Conservation (phyloP, 2,329 filamentous ascomycete species). For the Diaporthe amygdali region DNA sequence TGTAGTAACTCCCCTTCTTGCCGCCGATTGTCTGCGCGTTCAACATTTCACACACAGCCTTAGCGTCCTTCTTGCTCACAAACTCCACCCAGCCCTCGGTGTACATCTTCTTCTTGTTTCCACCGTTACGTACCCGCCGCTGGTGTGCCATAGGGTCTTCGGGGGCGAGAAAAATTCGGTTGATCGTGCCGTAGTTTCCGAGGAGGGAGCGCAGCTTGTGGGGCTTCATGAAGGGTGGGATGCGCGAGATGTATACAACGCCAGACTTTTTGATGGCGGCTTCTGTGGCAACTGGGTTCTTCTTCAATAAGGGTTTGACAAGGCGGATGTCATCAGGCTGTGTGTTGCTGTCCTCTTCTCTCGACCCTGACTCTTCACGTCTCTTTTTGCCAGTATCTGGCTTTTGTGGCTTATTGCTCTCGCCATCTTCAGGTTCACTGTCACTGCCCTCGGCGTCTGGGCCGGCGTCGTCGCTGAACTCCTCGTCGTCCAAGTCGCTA, state of each 20-base stretch:
- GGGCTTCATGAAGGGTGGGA: constrained; percentile 90
- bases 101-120: constrained; percentile 84
- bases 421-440: constrained; percentile 25
- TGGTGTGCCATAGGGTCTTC: constrained; percentile 72
- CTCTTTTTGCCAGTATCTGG: constrained; percentile 24
- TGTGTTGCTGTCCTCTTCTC: constrained; percentile 36
- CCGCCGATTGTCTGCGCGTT: constrained; percentile 82
- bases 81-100: constrained; percentile 91
- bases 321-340: constrained; percentile 2
- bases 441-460: constrained; percentile 31
- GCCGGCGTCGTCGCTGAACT: constrained; percentile 44
- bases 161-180: constrained; percentile 79
- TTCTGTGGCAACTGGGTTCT: constrained; percentile 70
- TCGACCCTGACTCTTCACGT: constrained; percentile 20
- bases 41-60: constrained; percentile 75
- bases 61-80: constrained; percentile 75
- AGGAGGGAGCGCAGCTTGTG: constrained; percentile 77
- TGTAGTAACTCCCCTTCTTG: constrained; percentile 83
- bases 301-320: constrained; percentile 61
- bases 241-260: constrained; percentile 81
- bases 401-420: background rate
- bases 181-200: constrained; percentile 75
- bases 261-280: constrained; percentile 74
- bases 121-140: constrained; percentile 72
- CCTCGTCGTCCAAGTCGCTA: constrained; percentile 41